These are phyloP conservation scores for Babesia ovata DNA, from an alignment of 169 alveolate species.

Conservation along the genomic window DNA sequence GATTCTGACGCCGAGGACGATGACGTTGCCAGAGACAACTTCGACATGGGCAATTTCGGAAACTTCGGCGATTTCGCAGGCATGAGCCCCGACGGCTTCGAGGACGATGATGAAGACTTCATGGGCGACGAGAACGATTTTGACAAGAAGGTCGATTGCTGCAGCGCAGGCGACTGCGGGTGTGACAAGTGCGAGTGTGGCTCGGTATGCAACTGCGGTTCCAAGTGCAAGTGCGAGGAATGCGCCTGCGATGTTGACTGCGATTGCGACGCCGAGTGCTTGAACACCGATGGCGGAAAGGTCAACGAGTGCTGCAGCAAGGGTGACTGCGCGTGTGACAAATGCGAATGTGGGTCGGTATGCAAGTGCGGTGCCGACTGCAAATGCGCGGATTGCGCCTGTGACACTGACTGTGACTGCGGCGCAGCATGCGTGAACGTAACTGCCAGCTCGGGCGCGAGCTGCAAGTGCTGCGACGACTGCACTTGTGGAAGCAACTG, in stretches of 20 bases:
- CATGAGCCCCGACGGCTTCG: constrained; percentile 61
- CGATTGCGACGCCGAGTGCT: constrained; percentile 27
- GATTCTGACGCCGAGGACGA: constrained; percentile 80
- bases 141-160: constrained; percentile 19
- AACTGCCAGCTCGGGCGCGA: background rate
- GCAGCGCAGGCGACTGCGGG: constrained; percentile 1
- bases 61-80: constrained; percentile 51
- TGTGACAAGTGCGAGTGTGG: constrained; percentile 35
- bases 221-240: constrained; percentile 33
- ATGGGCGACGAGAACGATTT: constrained; percentile 46
- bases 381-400: constrained; percentile 21
- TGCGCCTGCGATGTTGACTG: constrained; percentile 10
- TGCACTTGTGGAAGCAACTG: constrained; percentile 54
- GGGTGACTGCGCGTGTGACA: constrained; percentile 21
- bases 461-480: constrained; percentile 32
- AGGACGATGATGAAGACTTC: background rate
- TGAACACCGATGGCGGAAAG: background rate
- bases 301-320: constrained; percentile 19
- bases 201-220: constrained; percentile 39
- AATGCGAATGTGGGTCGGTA: constrained; percentile 22
- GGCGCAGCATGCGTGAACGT: constrained; percentile 4
- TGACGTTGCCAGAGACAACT: constrained; percentile 68
- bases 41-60: constrained; percentile 78
- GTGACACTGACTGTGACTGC: constrained; percentile 16
- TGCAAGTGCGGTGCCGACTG: constrained; percentile 48